Evolutionary conservation across 345 rosid species (phyloP).

Genomic region (Lumnitzera littorea): DNA sequence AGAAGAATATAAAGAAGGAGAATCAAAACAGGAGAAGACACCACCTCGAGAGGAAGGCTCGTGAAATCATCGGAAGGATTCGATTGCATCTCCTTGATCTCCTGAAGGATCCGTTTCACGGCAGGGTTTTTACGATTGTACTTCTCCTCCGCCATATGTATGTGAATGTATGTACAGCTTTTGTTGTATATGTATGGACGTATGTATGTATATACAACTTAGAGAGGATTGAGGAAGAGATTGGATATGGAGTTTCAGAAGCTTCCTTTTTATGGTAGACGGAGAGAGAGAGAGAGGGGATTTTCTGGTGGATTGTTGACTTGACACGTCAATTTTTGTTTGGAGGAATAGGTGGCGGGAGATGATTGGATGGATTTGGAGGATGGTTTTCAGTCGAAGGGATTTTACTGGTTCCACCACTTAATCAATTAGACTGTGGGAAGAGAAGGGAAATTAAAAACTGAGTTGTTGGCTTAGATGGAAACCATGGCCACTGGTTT

Average conservation of each 20-base stretch:
- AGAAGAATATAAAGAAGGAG: background rate
- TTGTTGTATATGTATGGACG: too few species aligned
- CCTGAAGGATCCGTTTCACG: conserved; percentile 95
- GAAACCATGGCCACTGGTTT: too few species aligned
- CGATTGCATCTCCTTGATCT: conserved; percentile 98
- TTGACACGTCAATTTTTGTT: conserved; percentile 15
- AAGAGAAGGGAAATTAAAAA: too few species aligned
- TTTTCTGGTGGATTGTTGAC: background rate
- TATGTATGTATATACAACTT: too few species aligned
- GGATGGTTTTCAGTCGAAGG: too few species aligned
- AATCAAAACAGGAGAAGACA: background rate
- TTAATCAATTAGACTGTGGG: too few species aligned
- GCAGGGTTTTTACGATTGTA: conserved; percentile 88
- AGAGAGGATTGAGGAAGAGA: background rate
- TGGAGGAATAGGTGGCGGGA: conserved; percentile 16
- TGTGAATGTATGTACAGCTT: too few species aligned
- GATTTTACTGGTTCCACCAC: background rate
- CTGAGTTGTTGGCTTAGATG: too few species aligned
- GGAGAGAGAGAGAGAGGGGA: background rate
- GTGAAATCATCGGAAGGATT: conserved; percentile 96
- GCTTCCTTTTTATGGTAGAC: background rate
- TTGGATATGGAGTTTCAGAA: background rate
- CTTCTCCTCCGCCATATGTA: conserved; percentile 67
- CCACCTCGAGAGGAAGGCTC: conserved; percentile 97
- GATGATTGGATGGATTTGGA: conserved; percentile 11